Conservation (phyloP, 305 asterid species). For the Fraxinus baroniana region DNA sequence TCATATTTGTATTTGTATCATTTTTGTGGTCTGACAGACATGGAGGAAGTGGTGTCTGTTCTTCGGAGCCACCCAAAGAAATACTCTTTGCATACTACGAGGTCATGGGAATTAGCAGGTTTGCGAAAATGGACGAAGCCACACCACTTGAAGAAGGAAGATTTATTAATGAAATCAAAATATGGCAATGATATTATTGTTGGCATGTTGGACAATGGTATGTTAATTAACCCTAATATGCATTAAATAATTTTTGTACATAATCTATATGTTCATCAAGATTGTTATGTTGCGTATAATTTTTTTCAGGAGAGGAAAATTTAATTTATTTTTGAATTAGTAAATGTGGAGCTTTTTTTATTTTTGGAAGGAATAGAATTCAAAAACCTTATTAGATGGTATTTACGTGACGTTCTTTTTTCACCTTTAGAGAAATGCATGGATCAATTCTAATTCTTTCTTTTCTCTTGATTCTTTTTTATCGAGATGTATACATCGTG, state of each 20-base stretch:
- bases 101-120: constrained; percentile 91
- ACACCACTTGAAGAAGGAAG: constrained; percentile 34
- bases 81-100: constrained; percentile 72
- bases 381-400: background rate
- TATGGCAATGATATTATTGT: constrained; percentile 66
- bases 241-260: background rate
- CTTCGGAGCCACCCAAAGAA: constrained; percentile 52
- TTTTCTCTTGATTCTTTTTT: background rate
- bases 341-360: background rate
- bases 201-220: constrained; percentile 81
- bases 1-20: no score
- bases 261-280: background rate
- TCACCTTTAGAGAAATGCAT: background rate
- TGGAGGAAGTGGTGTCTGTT: constrained; percentile 73
- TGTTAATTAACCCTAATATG: background rate
- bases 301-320: background rate
- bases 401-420: no score
- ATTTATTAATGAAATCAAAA: constrained; percentile 53
- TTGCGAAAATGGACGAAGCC: constrained; percentile 23
- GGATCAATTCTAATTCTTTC: background rate
- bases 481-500: background rate
- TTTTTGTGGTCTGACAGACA: background rate
- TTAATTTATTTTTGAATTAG: no score
- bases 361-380: background rate
- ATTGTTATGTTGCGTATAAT: background rate